A percentile compares a stretch with the other conserved stretches of the same genome.
Evolutionary conservation across 176 grass and related monocot genomes (phyloP).

Genomic region (Carex cristatella): DNA sequence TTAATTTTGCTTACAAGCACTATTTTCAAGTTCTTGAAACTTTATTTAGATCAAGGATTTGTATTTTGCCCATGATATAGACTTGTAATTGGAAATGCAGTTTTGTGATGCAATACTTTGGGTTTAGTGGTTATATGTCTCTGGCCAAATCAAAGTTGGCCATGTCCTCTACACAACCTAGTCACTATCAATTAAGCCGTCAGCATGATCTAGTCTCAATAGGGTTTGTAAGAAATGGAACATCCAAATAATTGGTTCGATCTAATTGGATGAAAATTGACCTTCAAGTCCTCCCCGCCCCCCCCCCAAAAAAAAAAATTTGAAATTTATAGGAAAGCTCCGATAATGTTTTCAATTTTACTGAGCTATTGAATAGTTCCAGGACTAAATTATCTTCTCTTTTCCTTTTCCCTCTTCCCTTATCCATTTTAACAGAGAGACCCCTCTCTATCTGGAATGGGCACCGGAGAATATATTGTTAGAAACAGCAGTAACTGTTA

Average conservation of each 20-base stretch:
- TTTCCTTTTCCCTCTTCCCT: neutral
- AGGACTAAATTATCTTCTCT: neutral
- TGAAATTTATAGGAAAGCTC: neutral
- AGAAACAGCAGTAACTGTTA: constrained; percentile 31
- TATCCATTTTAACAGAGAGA: constrained; percentile 42
- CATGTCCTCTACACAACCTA: too few species aligned
- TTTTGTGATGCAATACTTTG: neutral
- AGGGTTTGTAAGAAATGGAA: neutral
- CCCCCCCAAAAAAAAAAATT: too few species aligned
- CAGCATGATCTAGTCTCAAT: neutral
- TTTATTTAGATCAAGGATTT: neutral
- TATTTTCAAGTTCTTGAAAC: too few species aligned
- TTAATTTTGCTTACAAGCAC: neutral
- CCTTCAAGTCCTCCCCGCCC: too few species aligned
- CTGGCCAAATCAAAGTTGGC: too few species aligned
- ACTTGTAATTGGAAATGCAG: neutral
- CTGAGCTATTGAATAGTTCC: neutral
- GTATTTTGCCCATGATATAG: neutral
- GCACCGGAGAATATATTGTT: constrained; percentile 80
- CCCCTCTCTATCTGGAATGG: constrained; percentile 93
- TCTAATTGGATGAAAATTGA: neutral
- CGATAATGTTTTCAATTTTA: neutral
- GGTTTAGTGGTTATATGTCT: neutral
- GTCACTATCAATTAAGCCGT: too few species aligned
- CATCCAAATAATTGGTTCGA: neutral